Evolutionary conservation across 805 yeast species (phyloP).

Genomic region (Candida boidinii): DNA sequence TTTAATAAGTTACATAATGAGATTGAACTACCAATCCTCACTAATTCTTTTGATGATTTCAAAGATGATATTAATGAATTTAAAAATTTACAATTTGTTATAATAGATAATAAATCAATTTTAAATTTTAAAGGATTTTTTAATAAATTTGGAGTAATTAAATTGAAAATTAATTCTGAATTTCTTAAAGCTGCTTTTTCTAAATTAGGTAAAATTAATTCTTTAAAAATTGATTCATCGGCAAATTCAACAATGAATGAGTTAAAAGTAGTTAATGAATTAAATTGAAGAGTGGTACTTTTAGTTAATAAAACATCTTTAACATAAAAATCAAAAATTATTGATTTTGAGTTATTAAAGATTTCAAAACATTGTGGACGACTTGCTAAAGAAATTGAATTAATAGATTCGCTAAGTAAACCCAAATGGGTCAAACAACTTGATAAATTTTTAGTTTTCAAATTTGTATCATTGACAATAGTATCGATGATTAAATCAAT

Average conservation of each 20-base stretch:
- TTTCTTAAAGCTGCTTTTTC: slow-evolving; percentile 74
- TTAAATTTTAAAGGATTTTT: slow-evolving; percentile 16
- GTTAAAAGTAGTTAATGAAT: slow-evolving; percentile 14
- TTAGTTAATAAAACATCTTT: slow-evolving; percentile 30
- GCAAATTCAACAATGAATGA: slow-evolving; percentile 7
- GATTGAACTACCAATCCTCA: slow-evolving; percentile 40
- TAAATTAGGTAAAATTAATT: slow-evolving; percentile 47
- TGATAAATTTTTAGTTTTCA: too few species aligned
- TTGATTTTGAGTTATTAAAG: slow-evolving; percentile 8
- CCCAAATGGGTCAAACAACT: too few species aligned
- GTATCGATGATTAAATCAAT: too few species aligned
- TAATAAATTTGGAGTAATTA: slow-evolving; percentile 44
- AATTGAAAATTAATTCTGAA: slow-evolving; percentile 60
- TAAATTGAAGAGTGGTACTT: slow-evolving; percentile 7
- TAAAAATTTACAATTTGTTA: slow-evolving; percentile 35
- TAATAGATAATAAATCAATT: slow-evolving; percentile 33
- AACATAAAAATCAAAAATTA: slow-evolving; percentile 21
- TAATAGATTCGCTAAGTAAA: too few species aligned
- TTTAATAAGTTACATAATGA: slow-evolving; percentile 27
- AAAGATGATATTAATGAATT: slow-evolving; percentile 44
- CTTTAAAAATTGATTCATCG: slow-evolving; percentile 6
- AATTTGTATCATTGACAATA: too few species aligned
- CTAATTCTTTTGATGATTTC: slow-evolving; percentile 63
- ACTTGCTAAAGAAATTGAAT: too few species aligned
- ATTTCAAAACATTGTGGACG: slow-evolving; percentile 5